A percentile compares a stretch with the other conserved stretches of the same genome.
Conservation (phyloP, 345 rosid genomes). For the Sisymbrium altissimum region DNA sequence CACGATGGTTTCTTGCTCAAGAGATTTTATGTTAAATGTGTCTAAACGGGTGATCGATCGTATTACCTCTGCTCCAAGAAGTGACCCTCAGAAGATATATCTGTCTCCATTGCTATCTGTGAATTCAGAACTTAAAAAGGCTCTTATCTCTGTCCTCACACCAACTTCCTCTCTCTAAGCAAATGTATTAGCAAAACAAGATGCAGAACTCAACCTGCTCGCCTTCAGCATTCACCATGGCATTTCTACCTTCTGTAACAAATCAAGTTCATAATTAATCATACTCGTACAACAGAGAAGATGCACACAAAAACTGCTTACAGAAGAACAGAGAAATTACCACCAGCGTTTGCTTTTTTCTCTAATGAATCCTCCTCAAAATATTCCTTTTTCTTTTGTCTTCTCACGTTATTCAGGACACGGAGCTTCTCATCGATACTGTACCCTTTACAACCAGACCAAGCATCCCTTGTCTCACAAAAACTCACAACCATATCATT, state of each 20-base stretch:
- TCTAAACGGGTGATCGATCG: neutral
- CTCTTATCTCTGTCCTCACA: neutral
- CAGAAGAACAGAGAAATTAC: neutral
- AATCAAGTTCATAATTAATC: neutral
- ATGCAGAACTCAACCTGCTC: neutral
- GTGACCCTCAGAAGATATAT: neutral
- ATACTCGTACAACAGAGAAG: neutral
- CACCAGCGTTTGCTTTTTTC: too few species aligned
- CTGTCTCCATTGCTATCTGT: neutral
- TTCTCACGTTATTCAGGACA: slow-evolving; percentile 73
- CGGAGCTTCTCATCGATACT: slow-evolving; percentile 88
- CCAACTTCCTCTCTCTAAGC: neutral
- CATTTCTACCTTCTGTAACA: neutral
- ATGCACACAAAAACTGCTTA: neutral
- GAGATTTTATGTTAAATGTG: neutral
- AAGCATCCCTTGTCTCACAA: slow-evolving; percentile 86
- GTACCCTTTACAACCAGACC: slow-evolving; percentile 77
- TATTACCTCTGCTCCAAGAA: neutral
- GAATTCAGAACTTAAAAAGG: neutral
- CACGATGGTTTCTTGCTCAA: neutral
- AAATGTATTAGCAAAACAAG: neutral
- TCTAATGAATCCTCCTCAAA: slow-evolving; percentile 57
- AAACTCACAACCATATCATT: slow-evolving; percentile 70
- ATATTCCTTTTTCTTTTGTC: slow-evolving; percentile 71
- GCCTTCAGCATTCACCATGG: neutral